Evolutionary conservation across 345 rosid species (phyloP).

Genomic region (Cardamine occulta): DNA sequence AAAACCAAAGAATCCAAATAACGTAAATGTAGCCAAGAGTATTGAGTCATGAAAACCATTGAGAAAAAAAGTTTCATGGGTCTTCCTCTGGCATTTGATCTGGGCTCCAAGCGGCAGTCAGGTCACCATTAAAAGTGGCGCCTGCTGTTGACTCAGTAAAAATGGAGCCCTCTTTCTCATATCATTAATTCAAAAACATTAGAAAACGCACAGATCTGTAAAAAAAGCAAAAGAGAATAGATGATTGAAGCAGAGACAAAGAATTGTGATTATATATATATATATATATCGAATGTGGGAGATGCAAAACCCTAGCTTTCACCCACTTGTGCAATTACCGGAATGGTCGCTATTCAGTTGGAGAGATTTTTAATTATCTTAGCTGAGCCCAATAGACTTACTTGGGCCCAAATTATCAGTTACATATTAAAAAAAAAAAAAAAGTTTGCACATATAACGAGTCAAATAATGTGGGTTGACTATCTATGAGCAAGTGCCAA

Average conservation of each 20-base stretch:
- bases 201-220: not conserved
- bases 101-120: conserved; percentile 51
- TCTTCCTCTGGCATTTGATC: conserved; percentile 41
- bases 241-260: not conserved
- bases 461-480: too few relatives aligned
- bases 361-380: not conserved
- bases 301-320: conserved; percentile 16
- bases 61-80: conserved; percentile 34
- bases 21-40: conserved; percentile 28
- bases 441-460: too few relatives aligned
- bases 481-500: too few relatives aligned
- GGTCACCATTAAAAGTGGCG: conserved; percentile 38
- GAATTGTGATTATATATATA: not conserved
- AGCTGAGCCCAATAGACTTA: not conserved
- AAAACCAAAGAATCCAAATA: not conserved
- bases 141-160: conserved; percentile 47
- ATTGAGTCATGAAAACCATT: conserved; percentile 42
- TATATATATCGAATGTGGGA: not conserved
- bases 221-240: not conserved
- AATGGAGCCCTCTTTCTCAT: conserved; percentile 27
- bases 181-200: too few relatives aligned
- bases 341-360: not conserved
- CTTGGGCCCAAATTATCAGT: not conserved
- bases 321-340: conserved; percentile 12
- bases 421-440: not conserved